Evolutionary conservation across 2,329 filamentous ascomycete genomes (phyloP), one percentile per base, ranked within the genome.

Genomic region (Penicillium sp.): DNA sequence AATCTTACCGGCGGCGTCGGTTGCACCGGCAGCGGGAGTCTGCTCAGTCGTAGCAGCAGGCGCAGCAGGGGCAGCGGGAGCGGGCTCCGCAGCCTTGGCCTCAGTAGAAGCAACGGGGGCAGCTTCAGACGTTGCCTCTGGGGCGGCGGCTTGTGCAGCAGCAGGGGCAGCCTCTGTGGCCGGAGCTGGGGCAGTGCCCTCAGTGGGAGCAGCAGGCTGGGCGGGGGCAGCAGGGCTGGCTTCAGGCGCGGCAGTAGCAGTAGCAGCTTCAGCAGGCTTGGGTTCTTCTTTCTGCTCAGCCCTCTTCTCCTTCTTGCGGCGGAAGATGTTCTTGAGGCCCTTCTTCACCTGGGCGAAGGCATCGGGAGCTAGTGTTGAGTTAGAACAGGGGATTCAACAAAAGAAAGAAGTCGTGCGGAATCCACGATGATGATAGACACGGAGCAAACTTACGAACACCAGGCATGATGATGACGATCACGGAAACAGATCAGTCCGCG

Each of bases 11-110:
- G 39, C 17, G 17, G 39, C 3, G 4, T 24, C 24, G 12, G 29
- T 20, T 7, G 23, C 17, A 13, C 24, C 24, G 15, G 39, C 15
- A 9, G 24, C 24, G 8, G 39, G 13, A 29, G 39, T 10, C 13
- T 40, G 20, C 20, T 24, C 20, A 26, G 36, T n/a, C n/a, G 33
- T 21, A 34, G 32, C 7, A 30, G 10, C 27, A 30, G 17, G 9
- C 18, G 34, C 34, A 20, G 34, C 34, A 21, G 34, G 10, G 7
- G n/a, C 20, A 2, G 37, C 21, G 20, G 33, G 15, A 27, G 26
- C 10, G 10, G 26, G 6, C 26, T 27, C 26, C 10, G 26, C 26
- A 27, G 26, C 7, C 81, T 92, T 90, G 68, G 83, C 78, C 83
- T 78, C 74, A 54, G 71, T 67, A 51, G 51, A 23, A 43, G 63